Evolutionary conservation across 2,329 filamentous ascomycete species (phyloP).

Genomic region (Neocucurbitaria cava): DNA sequence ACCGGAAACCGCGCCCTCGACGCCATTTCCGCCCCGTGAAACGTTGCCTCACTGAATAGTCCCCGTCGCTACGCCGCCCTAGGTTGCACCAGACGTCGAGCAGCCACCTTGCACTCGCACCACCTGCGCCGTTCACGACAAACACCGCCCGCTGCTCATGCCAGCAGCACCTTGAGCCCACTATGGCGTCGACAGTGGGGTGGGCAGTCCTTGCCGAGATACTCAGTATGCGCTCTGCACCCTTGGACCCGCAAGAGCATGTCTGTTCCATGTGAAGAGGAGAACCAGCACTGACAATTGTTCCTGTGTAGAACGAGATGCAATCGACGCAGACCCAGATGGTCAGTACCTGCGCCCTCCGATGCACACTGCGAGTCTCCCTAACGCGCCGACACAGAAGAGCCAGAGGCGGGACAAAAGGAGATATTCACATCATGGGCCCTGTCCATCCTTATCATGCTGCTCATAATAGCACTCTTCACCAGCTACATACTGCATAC

Average conservation of each 20-base stretch:
- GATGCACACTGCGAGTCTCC: constrained; percentile 14
- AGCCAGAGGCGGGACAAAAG: constrained; percentile 83
- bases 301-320: constrained; percentile 51
- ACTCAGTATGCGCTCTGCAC: constrained; percentile 44
- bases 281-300: constrained; percentile 11
- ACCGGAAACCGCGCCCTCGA: background rate
- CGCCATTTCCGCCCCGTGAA: constrained; percentile 17
- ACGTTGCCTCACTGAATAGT: constrained; percentile 31
- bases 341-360: constrained; percentile 39
- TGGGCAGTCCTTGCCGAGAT: constrained; percentile 48
- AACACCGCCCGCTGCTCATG: constrained; percentile 34
- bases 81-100: constrained; percentile 20
- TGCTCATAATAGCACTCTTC: constrained; percentile 93
- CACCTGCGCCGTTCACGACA: background rate
- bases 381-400: constrained; percentile 59
- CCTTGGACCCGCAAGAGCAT: background rate
- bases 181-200: constrained; percentile 49
- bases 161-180: constrained; percentile 33
- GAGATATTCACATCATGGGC: constrained; percentile 97
- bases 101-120: constrained; percentile 24
- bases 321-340: constrained; percentile 56
- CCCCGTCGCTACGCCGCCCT: constrained; percentile 5
- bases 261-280: background rate
- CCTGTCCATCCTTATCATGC: constrained; percentile 92
- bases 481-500: constrained; percentile 97